Evolutionary conservation across 306 rosid genomes (phyloP).

Genomic region (Vigna unguiculata): DNA sequence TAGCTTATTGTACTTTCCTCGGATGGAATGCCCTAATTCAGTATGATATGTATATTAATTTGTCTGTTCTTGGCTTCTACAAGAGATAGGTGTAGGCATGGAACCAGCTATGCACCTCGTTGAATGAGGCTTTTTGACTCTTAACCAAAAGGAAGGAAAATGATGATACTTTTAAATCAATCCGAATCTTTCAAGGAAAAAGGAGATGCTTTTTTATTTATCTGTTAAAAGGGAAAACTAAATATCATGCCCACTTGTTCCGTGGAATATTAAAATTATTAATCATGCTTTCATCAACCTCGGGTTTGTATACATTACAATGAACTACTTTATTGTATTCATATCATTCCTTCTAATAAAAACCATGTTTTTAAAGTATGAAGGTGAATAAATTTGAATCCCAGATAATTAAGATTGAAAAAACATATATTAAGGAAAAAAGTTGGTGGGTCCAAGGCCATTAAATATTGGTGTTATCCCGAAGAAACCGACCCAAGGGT

Average conservation of each 20-base stretch:
- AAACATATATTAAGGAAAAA: too few relatives aligned
- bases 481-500: neutral
- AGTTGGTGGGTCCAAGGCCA: neutral
- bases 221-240: conserved; percentile 6
- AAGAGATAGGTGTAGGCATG: conserved; percentile 22
- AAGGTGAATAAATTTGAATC: too few relatives aligned
- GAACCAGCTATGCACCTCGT: conserved; percentile 8
- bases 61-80: conserved; percentile 32
- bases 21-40: conserved; percentile 45
- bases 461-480: too few relatives aligned
- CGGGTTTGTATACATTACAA: conserved; percentile 39
- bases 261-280: conserved; percentile 45
- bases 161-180: conserved; percentile 11
- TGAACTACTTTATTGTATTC: neutral
- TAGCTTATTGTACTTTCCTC: conserved; percentile 37
- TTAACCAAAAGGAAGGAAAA: conserved; percentile 3
- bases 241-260: conserved; percentile 31
- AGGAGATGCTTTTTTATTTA: conserved; percentile 4
- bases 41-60: conserved; percentile 37
- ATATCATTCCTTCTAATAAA: too few relatives aligned
- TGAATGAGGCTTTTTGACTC: conserved; percentile 51
- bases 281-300: conserved; percentile 37
- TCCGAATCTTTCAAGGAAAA: conserved; percentile 19
- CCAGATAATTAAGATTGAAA: neutral
- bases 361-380: neutral